Evolutionary conservation across 164 flowering plant genomes (phyloP).

Genomic region (Kalanchoe fedtschenkoi): DNA sequence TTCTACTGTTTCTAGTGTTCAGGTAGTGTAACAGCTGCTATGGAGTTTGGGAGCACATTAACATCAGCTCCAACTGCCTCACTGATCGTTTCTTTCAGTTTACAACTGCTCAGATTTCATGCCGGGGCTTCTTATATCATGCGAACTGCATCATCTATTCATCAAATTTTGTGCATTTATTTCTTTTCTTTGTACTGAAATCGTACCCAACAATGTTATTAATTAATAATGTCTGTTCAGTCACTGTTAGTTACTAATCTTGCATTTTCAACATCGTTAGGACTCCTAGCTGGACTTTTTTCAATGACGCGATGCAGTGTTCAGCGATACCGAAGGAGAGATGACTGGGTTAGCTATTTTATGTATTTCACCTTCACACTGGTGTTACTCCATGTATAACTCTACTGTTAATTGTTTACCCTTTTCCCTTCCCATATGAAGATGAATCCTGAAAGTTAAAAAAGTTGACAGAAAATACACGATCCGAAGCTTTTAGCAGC

Average conservation of each 20-base stretch:
- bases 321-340: background rate
- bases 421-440: too few relatives aligned
- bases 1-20: background rate
- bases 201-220: background rate
- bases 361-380: background rate
- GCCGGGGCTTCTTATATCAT: background rate
- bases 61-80: background rate
- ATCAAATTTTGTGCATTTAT: background rate
- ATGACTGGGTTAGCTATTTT: slow-evolving; percentile 1
- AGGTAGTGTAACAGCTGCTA: background rate
- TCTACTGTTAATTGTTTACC: too few relatives aligned
- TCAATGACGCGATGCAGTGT: background rate
- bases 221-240: background rate
- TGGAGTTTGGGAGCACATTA: background rate
- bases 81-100: background rate
- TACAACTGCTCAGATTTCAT: background rate
- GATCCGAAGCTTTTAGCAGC: too few relatives aligned
- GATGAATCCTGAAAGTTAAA: background rate
- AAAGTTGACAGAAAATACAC: background rate
- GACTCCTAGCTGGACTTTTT: background rate
- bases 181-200: background rate
- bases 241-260: background rate
- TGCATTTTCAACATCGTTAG: background rate
- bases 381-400: background rate
- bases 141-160: background rate